These are phyloP conservation scores for Diaporthe citrichinensis DNA, from an alignment of 2,329 filamentous ascomycete genomes.

Conservation along the genomic window DNA sequence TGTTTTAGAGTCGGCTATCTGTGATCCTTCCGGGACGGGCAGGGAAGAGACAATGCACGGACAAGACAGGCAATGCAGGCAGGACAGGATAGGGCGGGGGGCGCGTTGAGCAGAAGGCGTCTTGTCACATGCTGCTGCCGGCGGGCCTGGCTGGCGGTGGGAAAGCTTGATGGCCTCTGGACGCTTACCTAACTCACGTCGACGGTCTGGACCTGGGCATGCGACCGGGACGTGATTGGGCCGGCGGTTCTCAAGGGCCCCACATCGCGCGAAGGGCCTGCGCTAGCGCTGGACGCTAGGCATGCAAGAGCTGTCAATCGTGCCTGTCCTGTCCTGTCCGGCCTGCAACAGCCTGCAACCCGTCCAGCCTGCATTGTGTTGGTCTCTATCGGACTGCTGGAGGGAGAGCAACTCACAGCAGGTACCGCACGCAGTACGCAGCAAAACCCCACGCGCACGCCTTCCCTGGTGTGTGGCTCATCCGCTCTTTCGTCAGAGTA, in stretches of 20 bases:
- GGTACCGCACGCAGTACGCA: not conserved
- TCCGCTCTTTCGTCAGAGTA: conserved; percentile 4
- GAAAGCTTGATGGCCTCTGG: conserved; percentile 9
- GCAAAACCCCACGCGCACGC: conserved; percentile 13
- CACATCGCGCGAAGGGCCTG: conserved; percentile 30
- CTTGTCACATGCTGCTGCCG: conserved; percentile 22
- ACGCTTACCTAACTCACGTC: conserved; percentile 13
- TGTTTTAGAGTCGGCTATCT: not conserved
- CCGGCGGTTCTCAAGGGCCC: not conserved
- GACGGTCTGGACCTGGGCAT: conserved; percentile 20
- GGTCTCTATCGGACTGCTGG: conserved; percentile 4
- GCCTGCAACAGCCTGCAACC: conserved; percentile 3
- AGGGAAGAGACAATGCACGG: not conserved
- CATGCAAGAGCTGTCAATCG: conserved; percentile 33
- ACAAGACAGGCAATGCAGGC: not conserved
- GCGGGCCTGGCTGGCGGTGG: not conserved
- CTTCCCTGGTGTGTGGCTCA: conserved; percentile 3
- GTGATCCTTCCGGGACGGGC: not conserved
- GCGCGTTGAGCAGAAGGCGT: not conserved
- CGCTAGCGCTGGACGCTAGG: conserved; percentile 28
- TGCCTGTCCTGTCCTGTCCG: conserved; percentile 29
- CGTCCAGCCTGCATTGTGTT: not conserved
- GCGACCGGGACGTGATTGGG: conserved; percentile 11
- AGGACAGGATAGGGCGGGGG: not conserved
- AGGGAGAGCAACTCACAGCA: not conserved